Evolutionary conservation across 164 flowering plant genomes (phyloP).

Genomic region (Nelumbo lutea): DNA sequence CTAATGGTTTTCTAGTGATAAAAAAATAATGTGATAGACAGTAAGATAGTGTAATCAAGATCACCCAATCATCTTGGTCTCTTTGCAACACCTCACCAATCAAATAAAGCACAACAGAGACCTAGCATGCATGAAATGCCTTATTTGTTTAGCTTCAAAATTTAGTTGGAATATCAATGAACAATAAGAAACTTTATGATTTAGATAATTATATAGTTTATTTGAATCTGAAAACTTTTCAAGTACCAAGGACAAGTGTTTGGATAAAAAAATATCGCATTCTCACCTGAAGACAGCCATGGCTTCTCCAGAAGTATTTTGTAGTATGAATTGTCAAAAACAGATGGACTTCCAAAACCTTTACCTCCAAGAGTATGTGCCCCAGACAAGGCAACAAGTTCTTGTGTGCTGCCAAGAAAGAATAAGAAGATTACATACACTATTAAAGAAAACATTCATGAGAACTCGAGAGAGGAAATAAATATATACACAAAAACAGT

Average conservation of each 20-base stretch:
- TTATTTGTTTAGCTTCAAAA: not conserved
- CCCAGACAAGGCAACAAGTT: conserved; percentile 90
- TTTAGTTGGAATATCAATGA: not conserved
- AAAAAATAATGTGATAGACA: too few species aligned
- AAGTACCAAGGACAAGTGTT: not conserved
- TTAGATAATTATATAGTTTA: not conserved
- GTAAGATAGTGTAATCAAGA: not conserved
- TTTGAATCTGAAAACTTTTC: not conserved
- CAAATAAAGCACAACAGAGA: not conserved
- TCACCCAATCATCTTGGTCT: not conserved
- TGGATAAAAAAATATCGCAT: not conserved
- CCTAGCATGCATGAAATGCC: not conserved
- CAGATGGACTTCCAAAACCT: conserved; percentile 81
- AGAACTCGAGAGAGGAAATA: not conserved
- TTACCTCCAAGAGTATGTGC: conserved; percentile 93
- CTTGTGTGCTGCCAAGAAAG: conserved; percentile 56
- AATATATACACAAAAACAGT: not conserved
- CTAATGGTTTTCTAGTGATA: too few species aligned
- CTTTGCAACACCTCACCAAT: not conserved
- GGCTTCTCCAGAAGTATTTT: conserved; percentile 85
- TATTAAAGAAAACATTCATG: conserved; percentile 4
- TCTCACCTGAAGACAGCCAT: conserved; percentile 72
- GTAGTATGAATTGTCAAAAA: conserved; percentile 86
- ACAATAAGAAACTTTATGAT: not conserved
- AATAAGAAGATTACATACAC: conserved; percentile 4